Conservation (phyloP, 2,329 filamentous ascomycete species). For the Cladophialophora chaetospira region DNA sequence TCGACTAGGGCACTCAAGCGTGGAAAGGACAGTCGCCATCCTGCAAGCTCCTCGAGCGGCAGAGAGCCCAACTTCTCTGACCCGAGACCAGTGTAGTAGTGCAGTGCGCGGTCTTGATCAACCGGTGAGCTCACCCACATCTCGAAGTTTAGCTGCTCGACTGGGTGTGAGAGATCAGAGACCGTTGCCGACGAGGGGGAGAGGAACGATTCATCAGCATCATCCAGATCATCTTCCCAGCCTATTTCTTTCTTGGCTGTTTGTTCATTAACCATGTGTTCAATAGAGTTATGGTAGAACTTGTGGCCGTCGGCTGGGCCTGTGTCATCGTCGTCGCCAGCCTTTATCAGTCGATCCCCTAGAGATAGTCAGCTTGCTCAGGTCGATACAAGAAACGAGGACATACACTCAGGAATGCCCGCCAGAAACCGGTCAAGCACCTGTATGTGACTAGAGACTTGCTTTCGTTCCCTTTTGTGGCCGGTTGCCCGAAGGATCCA, state of each 20-base stretch:
- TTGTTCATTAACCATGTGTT: conserved; percentile 28
- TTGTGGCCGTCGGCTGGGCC: conserved; percentile 20
- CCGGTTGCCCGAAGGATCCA: conserved; percentile 60
- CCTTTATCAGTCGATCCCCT: conserved; percentile 27
- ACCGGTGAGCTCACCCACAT: conserved; percentile 49
- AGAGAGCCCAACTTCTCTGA: conserved; percentile 42
- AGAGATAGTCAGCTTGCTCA: conserved; percentile 5
- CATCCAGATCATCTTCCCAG: conserved; percentile 4
- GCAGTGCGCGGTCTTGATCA: conserved; percentile 44
- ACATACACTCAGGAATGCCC: conserved; percentile 55
- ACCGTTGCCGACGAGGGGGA: not conserved
- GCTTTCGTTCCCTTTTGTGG: conserved; percentile 56
- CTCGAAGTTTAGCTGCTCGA: conserved; percentile 45
- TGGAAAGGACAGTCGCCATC: conserved; percentile 48
- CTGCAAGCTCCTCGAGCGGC: conserved; percentile 43
- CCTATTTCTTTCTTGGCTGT: conserved; percentile 1
- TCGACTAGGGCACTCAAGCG: conserved; percentile 42
- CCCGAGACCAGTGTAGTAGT: conserved; percentile 48
- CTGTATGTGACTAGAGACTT: conserved; percentile 66
- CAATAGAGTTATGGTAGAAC: conserved; percentile 29
- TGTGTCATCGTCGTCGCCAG: conserved; percentile 10
- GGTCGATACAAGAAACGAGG: not conserved
- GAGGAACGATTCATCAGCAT: conserved; percentile 2
- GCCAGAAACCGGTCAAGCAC: conserved; percentile 60
- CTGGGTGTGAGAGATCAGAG: conserved; percentile 2